Evolutionary conservation across 106 monocot species (phyloP), one percentile per base, ranked within the genome.

Genomic region (Dendrobium catenatum): DNA sequence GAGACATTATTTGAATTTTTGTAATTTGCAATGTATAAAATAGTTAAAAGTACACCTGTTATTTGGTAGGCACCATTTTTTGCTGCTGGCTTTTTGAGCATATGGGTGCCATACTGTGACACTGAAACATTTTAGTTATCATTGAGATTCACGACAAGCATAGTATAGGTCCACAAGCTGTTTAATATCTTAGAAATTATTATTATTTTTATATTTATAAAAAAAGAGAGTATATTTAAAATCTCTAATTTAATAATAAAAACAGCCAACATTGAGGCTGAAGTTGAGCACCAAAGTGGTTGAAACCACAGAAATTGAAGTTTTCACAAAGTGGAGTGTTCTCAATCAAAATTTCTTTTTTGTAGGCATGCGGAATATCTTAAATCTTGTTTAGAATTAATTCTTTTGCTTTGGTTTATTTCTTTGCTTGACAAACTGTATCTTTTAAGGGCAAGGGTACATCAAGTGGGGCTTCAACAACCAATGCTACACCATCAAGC

Each of bases 391-490:
- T 64, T 64, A 8, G 5, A 64, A 22, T 64, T 64, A 64, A 64
- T 26, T 64, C 22, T 64, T 22, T 64, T 64, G 22, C 24, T 24
- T 24, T 24, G 64, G 22, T 64, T 58, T 64, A 9, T 24, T 64
- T 64, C 64, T 9, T 64, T 5, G 24, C 9, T 64, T 64, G 5
- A 26, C 26, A 64, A 64, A 66, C 64, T 66, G 64, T 66, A 24
- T 66, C 22, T 78, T 89, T 84, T 42, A 68, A 96, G 96, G 61
- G 72, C 20, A 96, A 91, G 73, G 85, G 80, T 24, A 79, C 93
- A 70, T 68, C 88, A 59, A 86, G 86, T 86, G 89, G 86, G 72
- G 77, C 85, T 80, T 78, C 88, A 73, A 76, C 83, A 55, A 56
- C 85, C 17, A 31, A 80, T 66, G 78, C 43, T 41, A 41, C 85